phyloP scores from a whole-genome alignment of 345 rosid genomes.

The Linum lewisii region DNA sequence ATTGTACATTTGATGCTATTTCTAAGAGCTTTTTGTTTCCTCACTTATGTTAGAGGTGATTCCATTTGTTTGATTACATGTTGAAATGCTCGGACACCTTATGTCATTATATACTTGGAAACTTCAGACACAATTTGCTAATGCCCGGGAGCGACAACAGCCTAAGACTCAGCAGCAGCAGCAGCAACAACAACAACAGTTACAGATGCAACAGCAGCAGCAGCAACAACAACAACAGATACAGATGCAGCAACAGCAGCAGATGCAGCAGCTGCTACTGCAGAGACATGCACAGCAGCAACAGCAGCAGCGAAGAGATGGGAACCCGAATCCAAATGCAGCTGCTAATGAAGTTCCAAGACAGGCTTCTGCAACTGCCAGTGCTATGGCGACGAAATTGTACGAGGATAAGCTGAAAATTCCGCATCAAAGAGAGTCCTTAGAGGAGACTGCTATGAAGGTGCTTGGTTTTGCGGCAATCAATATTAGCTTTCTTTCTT shows the following conservation, averaged over 20 bases:
- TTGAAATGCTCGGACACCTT: background rate
- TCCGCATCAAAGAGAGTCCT: constrained; percentile 43
- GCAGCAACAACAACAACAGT: constrained; percentile 14
- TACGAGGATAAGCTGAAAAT: constrained; percentile 43
- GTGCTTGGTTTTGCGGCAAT: constrained; percentile 15
- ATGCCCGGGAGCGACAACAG: constrained; percentile 28
- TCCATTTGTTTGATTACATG: too few relatives aligned
- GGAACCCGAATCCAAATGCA: constrained; percentile 25
- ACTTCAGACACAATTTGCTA: constrained; percentile 37
- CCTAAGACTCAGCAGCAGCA: constrained; percentile 13
- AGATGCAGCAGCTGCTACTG: constrained; percentile 11
- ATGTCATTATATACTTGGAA: constrained; percentile 9
- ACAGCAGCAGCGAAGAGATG: constrained; percentile 32
- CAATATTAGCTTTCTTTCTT: constrained; percentile 3
- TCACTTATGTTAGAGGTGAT: too few relatives aligned
- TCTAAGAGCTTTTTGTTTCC: too few relatives aligned
- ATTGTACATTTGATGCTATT: too few relatives aligned
- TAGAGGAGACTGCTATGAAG: constrained; percentile 37
- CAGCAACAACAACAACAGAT: constrained; percentile 15
- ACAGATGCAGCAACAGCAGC: constrained; percentile 31
- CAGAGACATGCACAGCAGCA: constrained; percentile 22
- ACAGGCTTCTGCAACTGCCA: constrained; percentile 33
- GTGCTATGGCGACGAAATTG: constrained; percentile 33
- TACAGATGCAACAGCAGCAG: constrained; percentile 21
- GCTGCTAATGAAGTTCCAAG: constrained; percentile 27